Conservation (phyloP, 1,284 basidiomycete species). For the Ceratobasidium sp. region DNA sequence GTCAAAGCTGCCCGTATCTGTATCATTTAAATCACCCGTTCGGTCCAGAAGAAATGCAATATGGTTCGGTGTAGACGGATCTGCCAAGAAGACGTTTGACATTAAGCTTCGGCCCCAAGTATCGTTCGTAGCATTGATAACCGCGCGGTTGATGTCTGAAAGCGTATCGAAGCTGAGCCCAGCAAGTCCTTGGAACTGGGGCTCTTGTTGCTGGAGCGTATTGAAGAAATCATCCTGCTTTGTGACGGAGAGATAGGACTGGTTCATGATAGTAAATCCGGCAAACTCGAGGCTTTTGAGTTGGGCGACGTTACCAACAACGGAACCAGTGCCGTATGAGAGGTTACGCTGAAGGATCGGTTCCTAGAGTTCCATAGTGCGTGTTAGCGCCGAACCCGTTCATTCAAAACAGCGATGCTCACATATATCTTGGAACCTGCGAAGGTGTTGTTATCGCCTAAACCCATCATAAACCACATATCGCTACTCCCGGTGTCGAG, state of each 20-base stretch:
- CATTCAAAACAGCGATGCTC: not conserved
- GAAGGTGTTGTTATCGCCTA: slow-evolving; percentile 4
- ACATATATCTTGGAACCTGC: slow-evolving; percentile 14
- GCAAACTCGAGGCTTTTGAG: slow-evolving; percentile 19
- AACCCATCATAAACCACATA: slow-evolving; percentile 20
- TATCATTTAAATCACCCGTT: slow-evolving; percentile 37
- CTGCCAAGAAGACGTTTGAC: slow-evolving; percentile 33
- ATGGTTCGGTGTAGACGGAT: slow-evolving; percentile 38
- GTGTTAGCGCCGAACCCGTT: not conserved
- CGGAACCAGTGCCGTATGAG: slow-evolving; percentile 31
- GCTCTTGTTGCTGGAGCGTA: not conserved
- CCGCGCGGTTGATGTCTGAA: slow-evolving; percentile 7
- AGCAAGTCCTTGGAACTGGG: slow-evolving; percentile 31
- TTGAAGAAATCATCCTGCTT: not conserved
- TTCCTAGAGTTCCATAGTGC: not conserved
- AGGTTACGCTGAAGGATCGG: slow-evolving; percentile 18
- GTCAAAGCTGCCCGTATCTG: slow-evolving; percentile 33
- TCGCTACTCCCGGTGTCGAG: slow-evolving; percentile 43
- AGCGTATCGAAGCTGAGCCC: slow-evolving; percentile 39
- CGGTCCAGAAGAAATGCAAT: slow-evolving; percentile 42
- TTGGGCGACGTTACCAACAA: slow-evolving; percentile 28
- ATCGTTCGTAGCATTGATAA: not conserved
- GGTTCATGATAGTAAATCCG: slow-evolving; percentile 39
- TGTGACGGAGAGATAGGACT: slow-evolving; percentile 23
- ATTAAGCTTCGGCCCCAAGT: slow-evolving; percentile 41